phyloP scores from a whole-genome alignment of 2,329 filamentous ascomycete species.

The Stagonosporopsis chrysanthemi region DNA sequence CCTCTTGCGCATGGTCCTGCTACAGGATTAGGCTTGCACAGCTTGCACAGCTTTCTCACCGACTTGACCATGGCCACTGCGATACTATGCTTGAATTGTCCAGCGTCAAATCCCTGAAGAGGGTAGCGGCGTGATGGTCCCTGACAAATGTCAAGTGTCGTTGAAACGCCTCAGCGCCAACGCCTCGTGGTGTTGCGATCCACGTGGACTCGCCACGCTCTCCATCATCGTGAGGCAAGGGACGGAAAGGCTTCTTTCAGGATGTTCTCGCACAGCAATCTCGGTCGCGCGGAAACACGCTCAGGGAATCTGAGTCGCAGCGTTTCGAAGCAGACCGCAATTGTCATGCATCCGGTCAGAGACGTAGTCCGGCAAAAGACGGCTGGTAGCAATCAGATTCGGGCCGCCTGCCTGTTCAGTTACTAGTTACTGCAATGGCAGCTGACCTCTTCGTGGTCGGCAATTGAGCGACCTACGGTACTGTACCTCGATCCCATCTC shows the following conservation, averaged over 20 bases:
- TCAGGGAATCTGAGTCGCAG: conserved; percentile 22
- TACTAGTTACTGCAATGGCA: conserved; percentile 25
- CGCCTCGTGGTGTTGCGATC: conserved; percentile 23
- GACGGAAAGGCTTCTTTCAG: conserved; percentile 4
- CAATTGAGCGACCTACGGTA: conserved; percentile 18
- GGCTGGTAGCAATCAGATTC: conserved; percentile 24
- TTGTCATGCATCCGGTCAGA: conserved; percentile 29
- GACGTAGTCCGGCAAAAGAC: conserved; percentile 27
- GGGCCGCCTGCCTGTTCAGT: conserved; percentile 25
- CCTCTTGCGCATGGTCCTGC: conserved; percentile 12
- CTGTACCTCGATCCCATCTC: conserved; percentile 6
- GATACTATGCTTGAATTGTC: conserved; percentile 22
- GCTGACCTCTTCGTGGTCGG: conserved; percentile 26
- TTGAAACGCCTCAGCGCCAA: conserved; percentile 22
- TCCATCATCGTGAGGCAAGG: conserved; percentile 22
- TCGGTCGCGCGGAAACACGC: conserved; percentile 25
- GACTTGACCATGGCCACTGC: conserved; percentile 28
- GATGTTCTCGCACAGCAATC: conserved; percentile 13
- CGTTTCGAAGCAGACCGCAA: conserved; percentile 30
- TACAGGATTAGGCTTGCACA: conserved; percentile 25
- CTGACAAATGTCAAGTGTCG: conserved; percentile 12
- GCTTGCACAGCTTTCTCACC: conserved; percentile 17
- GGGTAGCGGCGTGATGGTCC: conserved; percentile 1
- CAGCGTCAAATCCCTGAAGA: conserved; percentile 3
- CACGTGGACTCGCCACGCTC: conserved; percentile 27